Base-by-base conservation (phyloP, 371 early-diverging fungal genomes). In the Synchytrium microbalum region DNA sequence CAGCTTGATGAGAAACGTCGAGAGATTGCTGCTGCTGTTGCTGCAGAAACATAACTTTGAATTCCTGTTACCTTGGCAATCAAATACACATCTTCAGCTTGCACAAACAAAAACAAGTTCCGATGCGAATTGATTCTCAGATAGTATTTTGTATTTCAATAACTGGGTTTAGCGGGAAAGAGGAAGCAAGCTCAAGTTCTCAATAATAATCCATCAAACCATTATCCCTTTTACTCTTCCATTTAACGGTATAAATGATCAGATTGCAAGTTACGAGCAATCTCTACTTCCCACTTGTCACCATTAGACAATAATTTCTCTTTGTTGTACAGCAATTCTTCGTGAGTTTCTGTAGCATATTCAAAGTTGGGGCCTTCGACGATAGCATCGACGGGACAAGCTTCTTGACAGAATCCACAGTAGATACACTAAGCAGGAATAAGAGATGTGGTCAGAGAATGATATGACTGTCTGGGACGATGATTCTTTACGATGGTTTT, bases 321-420 rank as follows among this genome's bases (percentile, higher is more conserved):
- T 86, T 95, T 96, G 84, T 95, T 97, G 80, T 97, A 95, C 64
- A 97, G 61, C 51, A 80, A 64, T 63, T 81, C 80, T 63, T 97
- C 98, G 77, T 91, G 93, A 53, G 98, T 92, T 81, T 97, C 98
- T 19, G 95, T 95, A 38, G 94, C 85, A 75, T 88, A 94, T 75
- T 97, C 98, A 76, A 92, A 95, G 81, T 97, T 97, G 68, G 94
- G 92, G 54, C 92, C 75, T 67, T 97, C 98, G 24, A 97, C 98
- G 79, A 97, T 97, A 63, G 98, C 98, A 79, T 97, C 98, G 5
- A 95, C 95, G 25, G 92, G 92, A 71, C 92, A 92, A 0, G 92
- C 92, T 72, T 92, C 94, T 77, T 95, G 96, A 80, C 98, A 97
- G 80, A 97, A 88, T 63, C 98, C 98, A 77, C 98, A 97, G 85